These are phyloP conservation scores for Lentinula detonsa DNA, from an alignment of 768 basidiomycete species.

Conservation along the genomic window DNA sequence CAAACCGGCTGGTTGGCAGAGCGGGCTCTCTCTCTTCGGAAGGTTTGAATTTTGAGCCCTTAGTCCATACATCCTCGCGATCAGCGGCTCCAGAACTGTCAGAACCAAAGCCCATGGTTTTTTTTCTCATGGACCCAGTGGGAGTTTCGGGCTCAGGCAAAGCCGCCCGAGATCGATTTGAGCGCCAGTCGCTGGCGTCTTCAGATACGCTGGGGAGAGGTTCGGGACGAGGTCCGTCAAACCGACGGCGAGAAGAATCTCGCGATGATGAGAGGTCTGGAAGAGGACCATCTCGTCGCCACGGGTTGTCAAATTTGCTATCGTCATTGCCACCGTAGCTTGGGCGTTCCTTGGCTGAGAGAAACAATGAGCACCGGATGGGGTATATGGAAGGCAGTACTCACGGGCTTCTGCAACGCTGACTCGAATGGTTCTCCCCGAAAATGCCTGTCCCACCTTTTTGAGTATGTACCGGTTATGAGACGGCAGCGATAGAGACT, in stretches of 20 bases:
- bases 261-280: slow-evolving; percentile 59
- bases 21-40: slow-evolving; percentile 30
- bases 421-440: slow-evolving; percentile 78
- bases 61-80: slow-evolving; percentile 72
- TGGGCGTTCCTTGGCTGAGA: slow-evolving; percentile 68
- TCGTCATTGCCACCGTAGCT: slow-evolving; percentile 64
- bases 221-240: slow-evolving; percentile 44
- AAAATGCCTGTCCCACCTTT: slow-evolving; percentile 43
- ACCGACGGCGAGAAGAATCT: slow-evolving; percentile 60
- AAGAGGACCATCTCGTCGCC: slow-evolving; percentile 86
- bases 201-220: slow-evolving; percentile 54
- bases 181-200: slow-evolving; percentile 65
- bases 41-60: slow-evolving; percentile 70
- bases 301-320: slow-evolving; percentile 75
- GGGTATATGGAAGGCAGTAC: slow-evolving; percentile 25
- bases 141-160: slow-evolving; percentile 35
- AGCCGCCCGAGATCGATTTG: slow-evolving; percentile 34
- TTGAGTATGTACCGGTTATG: background rate
- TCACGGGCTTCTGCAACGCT: slow-evolving; percentile 95
- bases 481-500: slow-evolving; percentile 19
- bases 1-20: slow-evolving; percentile 30
- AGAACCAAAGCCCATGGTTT: slow-evolving; percentile 48
- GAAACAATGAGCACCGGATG: slow-evolving; percentile 5
- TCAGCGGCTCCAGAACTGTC: slow-evolving; percentile 56
- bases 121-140: slow-evolving; percentile 38